A percentile compares a stretch with the other conserved stretches of the same genome.
Evolutionary conservation across 306 rosid species (phyloP).

Genomic region (Argentina anserina): DNA sequence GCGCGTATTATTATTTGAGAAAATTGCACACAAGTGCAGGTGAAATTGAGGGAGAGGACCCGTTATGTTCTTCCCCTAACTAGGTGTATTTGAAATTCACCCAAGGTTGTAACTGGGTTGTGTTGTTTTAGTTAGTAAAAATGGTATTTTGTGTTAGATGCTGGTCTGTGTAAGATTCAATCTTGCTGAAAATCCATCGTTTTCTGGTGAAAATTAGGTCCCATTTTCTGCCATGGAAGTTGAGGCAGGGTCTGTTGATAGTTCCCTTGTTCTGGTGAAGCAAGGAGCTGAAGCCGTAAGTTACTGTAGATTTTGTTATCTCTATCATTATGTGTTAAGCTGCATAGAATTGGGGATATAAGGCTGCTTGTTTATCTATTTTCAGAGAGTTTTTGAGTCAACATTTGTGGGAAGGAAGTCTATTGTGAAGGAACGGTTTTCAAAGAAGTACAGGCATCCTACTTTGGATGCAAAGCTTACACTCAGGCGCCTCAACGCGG

Average conservation of each 20-base stretch:
- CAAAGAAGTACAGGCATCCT: slow-evolving; percentile 92
- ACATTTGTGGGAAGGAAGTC: slow-evolving; percentile 72
- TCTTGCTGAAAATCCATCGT: background rate
- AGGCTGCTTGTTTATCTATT: background rate
- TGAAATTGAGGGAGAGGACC: no score
- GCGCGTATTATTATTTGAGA: no score
- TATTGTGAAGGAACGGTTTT: slow-evolving; percentile 81
- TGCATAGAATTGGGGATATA: background rate
- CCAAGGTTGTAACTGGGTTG: no score
- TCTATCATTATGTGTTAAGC: background rate
- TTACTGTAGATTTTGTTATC: slow-evolving; percentile 9
- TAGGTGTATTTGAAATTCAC: no score
- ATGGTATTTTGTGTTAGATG: background rate
- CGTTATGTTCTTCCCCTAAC: no score
- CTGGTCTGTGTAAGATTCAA: background rate
- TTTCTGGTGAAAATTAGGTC: background rate
- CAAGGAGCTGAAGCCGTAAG: slow-evolving; percentile 74
- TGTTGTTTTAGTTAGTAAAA: background rate
- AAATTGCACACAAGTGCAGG: no score
- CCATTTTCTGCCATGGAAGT: slow-evolving; percentile 29
- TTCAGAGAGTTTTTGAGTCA: slow-evolving; percentile 78
- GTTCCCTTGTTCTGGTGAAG: slow-evolving; percentile 40
- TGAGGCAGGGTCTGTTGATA: slow-evolving; percentile 16
- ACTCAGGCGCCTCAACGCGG: slow-evolving; percentile 71
- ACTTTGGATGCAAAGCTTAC: slow-evolving; percentile 82